phyloP scores from a whole-genome alignment of 2,329 filamentous ascomycete species.

The Helotiales sp. region DNA sequence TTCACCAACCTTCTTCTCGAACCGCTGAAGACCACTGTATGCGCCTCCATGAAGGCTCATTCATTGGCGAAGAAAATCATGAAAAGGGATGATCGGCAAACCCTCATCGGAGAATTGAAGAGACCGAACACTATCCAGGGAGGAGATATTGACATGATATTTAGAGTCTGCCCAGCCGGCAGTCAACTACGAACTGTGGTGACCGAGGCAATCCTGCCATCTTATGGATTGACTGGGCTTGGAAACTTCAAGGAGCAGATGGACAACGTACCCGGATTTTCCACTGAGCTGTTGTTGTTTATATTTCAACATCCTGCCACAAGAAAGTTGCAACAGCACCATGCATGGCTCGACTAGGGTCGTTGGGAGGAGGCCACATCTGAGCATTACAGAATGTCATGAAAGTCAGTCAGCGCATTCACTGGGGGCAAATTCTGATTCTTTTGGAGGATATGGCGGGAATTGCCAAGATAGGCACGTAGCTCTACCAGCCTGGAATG shows the following conservation, averaged over 20 bases:
- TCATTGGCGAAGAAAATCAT: too few relatives aligned
- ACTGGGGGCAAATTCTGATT: background rate
- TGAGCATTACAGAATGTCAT: too few relatives aligned
- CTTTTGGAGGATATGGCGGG: background rate
- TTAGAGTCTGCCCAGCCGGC: background rate
- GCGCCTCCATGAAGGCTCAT: too few relatives aligned
- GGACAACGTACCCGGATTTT: conserved; percentile 12
- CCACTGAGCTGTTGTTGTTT: conserved; percentile 14
- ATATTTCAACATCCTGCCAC: conserved; percentile 1
- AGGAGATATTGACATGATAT: conserved; percentile 10
- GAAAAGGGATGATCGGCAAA: too few relatives aligned
- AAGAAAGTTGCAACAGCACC: too few relatives aligned
- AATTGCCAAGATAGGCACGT: background rate
- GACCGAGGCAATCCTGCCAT: conserved; percentile 2
- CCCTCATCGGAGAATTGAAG: background rate
- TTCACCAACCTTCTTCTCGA: background rate
- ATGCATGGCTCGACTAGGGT: too few relatives aligned
- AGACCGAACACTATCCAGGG: background rate
- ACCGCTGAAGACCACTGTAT: background rate
- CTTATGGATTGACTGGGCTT: background rate
- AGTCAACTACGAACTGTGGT: conserved; percentile 6
- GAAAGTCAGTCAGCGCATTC: too few relatives aligned
- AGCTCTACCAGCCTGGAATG: background rate
- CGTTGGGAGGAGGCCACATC: too few relatives aligned
- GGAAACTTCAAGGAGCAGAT: background rate